phyloP scores from a whole-genome alignment of 2,329 filamentous ascomycete species.

The Tolypocladium inflatum region DNA sequence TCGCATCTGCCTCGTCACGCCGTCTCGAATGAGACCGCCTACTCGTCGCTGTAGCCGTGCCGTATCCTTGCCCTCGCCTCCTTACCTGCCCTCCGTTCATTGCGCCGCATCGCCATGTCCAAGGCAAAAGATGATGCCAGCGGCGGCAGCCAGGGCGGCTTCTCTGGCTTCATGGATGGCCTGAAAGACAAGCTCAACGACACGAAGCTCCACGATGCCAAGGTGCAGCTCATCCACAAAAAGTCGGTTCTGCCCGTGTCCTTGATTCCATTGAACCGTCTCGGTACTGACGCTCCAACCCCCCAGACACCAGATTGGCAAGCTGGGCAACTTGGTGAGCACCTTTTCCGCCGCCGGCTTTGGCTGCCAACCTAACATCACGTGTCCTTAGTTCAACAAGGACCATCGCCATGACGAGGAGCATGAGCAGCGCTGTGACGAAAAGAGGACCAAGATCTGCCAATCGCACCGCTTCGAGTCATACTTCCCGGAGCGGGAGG shows the following conservation, averaged over 20 bases:
- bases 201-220: constrained; percentile 46
- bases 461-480: constrained; percentile 78
- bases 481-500: constrained; percentile 78
- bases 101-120: constrained; percentile 13
- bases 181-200: constrained; percentile 47
- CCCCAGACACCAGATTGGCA: constrained; percentile 46
- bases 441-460: constrained; percentile 62
- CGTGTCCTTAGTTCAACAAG: constrained; percentile 53
- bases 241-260: constrained; percentile 33
- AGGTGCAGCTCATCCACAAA: constrained; percentile 46
- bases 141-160: constrained; percentile 10
- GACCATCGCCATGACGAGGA: constrained; percentile 92
- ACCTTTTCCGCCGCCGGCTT: not conserved
- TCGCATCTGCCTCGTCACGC: not conserved
- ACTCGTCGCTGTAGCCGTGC: not conserved
- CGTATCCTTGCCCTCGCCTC: not conserved
- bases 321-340: constrained; percentile 50
- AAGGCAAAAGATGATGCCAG: constrained; percentile 9
- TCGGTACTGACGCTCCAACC: not conserved
- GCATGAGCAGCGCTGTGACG: constrained; percentile 77
- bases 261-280: not conserved
- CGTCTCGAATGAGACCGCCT: not conserved
- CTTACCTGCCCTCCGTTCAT: not conserved
- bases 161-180: constrained; percentile 31
- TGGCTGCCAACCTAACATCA: constrained; percentile 2